Evolutionary conservation across 2,329 filamentous ascomycete genomes (phyloP), one percentile per base, ranked within the genome.

Genomic region (Aspergillus sp.): DNA sequence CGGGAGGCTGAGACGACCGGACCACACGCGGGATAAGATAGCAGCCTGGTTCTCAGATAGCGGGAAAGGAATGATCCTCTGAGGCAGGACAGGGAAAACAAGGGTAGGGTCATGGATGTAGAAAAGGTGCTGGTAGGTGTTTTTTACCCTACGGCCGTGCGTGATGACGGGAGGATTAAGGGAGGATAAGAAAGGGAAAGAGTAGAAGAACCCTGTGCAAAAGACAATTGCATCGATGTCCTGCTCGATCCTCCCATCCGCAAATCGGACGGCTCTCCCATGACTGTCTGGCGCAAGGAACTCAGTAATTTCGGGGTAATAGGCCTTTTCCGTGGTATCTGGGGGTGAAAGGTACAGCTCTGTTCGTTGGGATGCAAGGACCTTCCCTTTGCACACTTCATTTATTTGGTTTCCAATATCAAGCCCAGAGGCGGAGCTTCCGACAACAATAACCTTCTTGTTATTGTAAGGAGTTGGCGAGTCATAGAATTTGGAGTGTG

Each of bases 191-290:
- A 96, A 97, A 0, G 92, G 91, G 57, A 89, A 89, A 5, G 88
- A 87, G 75, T 90, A 96, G 56, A 96, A 84, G 68, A 96, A 98
- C 0, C 93, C 93, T 0, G 93, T 97, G 71, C 90, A 93, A 73
- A 93, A 97, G 27, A 98, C 71, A 5, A 97, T 77, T 1, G 85
- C 83, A 67, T 97, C 93, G 56, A 98, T 75, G 34, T 86, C 78
- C 3, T 76, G 76, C 68, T 91, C 89, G 9, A 88, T 69, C 0
- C 79, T 79, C 2, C 88, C 89, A 66, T 91, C 82, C 41, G 81
- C 79, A 61, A 96, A 90, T 33, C 82, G 79, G 2, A 95, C 81
- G 3, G 83, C 86, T 61, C 85, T 81, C 51, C 82, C 76, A 3
- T 81, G 74, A 0, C 78, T 69, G 9, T 58, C 12, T 81, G 73